A percentile compares a stretch with the other conserved stretches of the same genome.
Conservation (phyloP, 352 stramenopile genomes). For the Saprolegnia diclina region DNA sequence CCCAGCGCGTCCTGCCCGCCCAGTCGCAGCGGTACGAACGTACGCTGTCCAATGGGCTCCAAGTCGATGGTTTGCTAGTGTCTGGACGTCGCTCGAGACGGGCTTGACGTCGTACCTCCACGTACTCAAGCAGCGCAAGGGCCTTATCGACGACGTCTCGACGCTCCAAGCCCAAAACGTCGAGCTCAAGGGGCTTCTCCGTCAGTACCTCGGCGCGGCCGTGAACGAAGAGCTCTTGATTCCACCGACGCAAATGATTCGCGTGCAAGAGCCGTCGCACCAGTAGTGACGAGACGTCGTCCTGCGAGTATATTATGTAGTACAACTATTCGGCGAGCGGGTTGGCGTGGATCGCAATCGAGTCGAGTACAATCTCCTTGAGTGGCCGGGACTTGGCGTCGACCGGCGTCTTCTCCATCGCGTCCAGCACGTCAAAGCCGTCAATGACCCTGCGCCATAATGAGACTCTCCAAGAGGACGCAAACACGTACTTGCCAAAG, state of each 20-base stretch:
- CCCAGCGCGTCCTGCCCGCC: slow-evolving; percentile 7
- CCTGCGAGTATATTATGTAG: neutral
- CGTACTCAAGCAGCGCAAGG: slow-evolving; percentile 68
- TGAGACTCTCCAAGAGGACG: neutral
- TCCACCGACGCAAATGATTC: slow-evolving; percentile 73
- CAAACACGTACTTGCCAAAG: slow-evolving; percentile 86
- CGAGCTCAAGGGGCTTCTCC: slow-evolving; percentile 86
- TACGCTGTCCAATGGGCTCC: too few relatives aligned
- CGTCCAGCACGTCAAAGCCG: slow-evolving; percentile 95
- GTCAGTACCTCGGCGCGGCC: slow-evolving; percentile 79
- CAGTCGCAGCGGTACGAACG: slow-evolving; percentile 6
- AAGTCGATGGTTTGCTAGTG: slow-evolving; percentile 34
- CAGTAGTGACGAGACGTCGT: neutral
- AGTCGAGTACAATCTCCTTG: slow-evolving; percentile 86
- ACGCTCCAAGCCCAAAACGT: slow-evolving; percentile 77
- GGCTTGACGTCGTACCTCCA: slow-evolving; percentile 77
- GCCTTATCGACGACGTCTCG: slow-evolving; percentile 73
- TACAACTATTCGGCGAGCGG: slow-evolving; percentile 65
- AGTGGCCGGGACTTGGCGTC: slow-evolving; percentile 85
- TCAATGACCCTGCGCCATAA: slow-evolving; percentile 78
- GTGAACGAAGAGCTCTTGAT: slow-evolving; percentile 83
- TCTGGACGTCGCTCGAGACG: slow-evolving; percentile 83
- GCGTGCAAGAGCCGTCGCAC: slow-evolving; percentile 16
- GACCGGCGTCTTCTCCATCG: slow-evolving; percentile 92
- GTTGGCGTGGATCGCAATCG: slow-evolving; percentile 90